Evolutionary conservation across 345 rosid genomes (phyloP).

Genomic region (Schrenkiella parvula): DNA sequence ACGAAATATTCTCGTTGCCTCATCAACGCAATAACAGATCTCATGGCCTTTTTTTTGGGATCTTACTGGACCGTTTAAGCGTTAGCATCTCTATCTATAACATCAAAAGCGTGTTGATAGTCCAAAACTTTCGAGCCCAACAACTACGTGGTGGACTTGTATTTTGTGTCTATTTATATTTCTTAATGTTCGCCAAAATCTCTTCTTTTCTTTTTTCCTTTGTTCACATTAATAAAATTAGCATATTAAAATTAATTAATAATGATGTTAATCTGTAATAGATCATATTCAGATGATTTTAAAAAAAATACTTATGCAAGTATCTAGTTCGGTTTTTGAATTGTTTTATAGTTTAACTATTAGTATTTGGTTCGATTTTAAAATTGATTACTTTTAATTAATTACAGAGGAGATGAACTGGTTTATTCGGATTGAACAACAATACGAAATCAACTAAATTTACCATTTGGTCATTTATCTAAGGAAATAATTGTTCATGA

Average conservation of each 20-base stretch:
- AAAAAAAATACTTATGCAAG: too few relatives aligned
- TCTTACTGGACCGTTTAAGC: slow-evolving; percentile 21
- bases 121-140: not conserved
- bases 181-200: not conserved
- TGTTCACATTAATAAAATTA: too few relatives aligned
- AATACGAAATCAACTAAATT: not conserved
- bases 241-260: too few relatives aligned
- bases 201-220: too few relatives aligned
- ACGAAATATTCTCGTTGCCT: slow-evolving; percentile 33
- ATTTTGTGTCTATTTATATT: not conserved
- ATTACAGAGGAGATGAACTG: not conserved
- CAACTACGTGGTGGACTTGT: not conserved
- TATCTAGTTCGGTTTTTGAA: not conserved
- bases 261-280: too few relatives aligned
- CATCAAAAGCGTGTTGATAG: not conserved
- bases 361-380: too few relatives aligned
- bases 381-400: not conserved
- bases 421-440: not conserved
- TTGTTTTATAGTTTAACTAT: not conserved
- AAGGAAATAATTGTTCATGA: not conserved
- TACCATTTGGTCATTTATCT: not conserved
- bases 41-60: not conserved
- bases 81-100: too few relatives aligned
- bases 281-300: too few relatives aligned
- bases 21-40: slow-evolving; percentile 13